phyloP scores from a whole-genome alignment of 2,329 filamentous ascomycete genomes.

The Phialophora tarda region DNA sequence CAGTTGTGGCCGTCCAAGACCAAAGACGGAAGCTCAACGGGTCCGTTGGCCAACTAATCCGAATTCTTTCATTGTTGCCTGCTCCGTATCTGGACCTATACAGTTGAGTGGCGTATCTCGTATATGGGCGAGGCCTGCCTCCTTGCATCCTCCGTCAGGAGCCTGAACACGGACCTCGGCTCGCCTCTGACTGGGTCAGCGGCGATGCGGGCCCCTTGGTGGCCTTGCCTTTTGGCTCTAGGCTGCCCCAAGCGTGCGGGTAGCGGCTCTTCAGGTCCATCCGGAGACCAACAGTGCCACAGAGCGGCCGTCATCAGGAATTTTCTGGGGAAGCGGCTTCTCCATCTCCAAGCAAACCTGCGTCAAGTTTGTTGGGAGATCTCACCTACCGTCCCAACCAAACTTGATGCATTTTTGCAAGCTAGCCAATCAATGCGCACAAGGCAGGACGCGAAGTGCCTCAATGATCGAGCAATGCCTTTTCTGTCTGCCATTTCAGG shows the following conservation, averaged over 20 bases:
- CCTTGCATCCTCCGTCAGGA: too few relatives aligned
- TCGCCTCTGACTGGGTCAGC: neutral
- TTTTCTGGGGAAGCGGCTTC: slow-evolving; percentile 15
- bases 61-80: neutral
- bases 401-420: slow-evolving; percentile 16
- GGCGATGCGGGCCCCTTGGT: neutral
- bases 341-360: neutral
- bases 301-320: neutral
- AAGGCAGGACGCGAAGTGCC: slow-evolving; percentile 1
- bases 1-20: neutral
- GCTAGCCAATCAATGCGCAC: slow-evolving; percentile 8
- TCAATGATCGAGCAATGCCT: slow-evolving; percentile 7
- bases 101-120: neutral
- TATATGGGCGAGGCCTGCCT: neutral
- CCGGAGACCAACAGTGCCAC: neutral
- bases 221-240: neutral
- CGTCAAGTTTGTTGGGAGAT: slow-evolving; percentile 18
- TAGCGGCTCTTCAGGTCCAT: slow-evolving; percentile 11
- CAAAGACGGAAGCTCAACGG: neutral
- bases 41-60: neutral
- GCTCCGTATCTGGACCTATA: neutral
- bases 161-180: neutral
- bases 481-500: neutral
- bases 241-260: slow-evolving; percentile 2
- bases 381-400: slow-evolving; percentile 20